Evolutionary conservation across 306 rosid genomes (phyloP), one percentile per base, ranked within the genome.

Genomic region (Trifolium pratense): DNA sequence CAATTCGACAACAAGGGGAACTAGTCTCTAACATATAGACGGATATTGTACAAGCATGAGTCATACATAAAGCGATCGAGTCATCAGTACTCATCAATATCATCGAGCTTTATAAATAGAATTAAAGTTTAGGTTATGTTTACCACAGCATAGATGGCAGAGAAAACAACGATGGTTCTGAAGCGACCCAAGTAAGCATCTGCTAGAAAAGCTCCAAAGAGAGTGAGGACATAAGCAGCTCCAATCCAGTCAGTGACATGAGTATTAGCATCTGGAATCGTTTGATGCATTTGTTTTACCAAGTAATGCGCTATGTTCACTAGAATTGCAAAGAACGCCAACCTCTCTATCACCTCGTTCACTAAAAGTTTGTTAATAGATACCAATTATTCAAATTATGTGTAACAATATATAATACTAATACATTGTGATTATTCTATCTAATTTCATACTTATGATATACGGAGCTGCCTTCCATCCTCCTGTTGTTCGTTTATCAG

Each of bases 401-500:
- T n/a, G 56, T 16, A 16, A 49, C 21, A 53, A 2, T n/a, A n/a
- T 2, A 34, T 7, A 36, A 36, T 36, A 36, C 39, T 55, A 48
- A 48, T 14, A 31, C 43, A 32, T 60, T 60, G 43, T 59, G 40
- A 53, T 53, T 7, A 56, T 20, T 56, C 37, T 43, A 13, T 43
- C 0, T 43, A 29, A 31, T 18, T 37, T 6, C 39, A 2, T 74
- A 84, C 90, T 79, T 58, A 88, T 88, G 75, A 88, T 78, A 46
- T 78, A 88, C 1, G 92, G 87, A 21, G 87, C 78, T 37, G 92
- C 92, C 80, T 79, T 86, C 90, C 88, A 88, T 66, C 88, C 88
- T 48, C 92, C 90, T 0, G 86, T 88, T 17, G 58, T 84, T 82
- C 3, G 43, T 59, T 86, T 88, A 74, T 84, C 39, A 0, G 92